Evolutionary conservation across 176 grass and related monocot species (phyloP).

Genomic region (Hsuehochloa calcarea): DNA sequence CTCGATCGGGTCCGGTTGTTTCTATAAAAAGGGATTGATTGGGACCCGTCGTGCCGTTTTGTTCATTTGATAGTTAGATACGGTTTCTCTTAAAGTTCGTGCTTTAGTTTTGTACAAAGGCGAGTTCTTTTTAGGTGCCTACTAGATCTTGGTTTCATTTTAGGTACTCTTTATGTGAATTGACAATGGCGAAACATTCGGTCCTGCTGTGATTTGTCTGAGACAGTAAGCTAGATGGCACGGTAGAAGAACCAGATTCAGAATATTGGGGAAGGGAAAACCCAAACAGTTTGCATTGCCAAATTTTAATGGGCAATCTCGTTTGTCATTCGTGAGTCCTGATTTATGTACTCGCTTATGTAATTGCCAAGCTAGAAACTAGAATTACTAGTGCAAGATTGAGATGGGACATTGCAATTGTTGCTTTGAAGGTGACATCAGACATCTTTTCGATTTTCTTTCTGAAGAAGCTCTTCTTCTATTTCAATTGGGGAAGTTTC

Average conservation of each 20-base stretch:
- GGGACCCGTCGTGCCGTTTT: neutral
- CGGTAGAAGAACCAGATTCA: neutral
- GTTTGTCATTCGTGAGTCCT: neutral
- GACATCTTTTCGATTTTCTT: neutral
- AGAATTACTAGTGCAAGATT: neutral
- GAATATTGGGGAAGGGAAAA: neutral
- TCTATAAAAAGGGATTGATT: neutral
- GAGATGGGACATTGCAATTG: neutral
- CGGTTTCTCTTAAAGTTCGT: neutral
- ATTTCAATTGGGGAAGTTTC: neutral
- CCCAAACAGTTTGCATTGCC: neutral
- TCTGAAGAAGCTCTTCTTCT: neutral
- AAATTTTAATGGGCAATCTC: neutral
- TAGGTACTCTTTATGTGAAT: neutral
- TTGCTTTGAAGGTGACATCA: neutral
- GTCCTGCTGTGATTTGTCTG: neutral
- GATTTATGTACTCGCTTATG: neutral
- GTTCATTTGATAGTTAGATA: neutral
- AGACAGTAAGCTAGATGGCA: neutral
- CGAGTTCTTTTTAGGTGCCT: neutral
- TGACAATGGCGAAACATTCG: neutral
- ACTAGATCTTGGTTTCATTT: constrained; percentile 14
- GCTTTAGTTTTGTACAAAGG: neutral
- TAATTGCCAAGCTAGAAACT: neutral
- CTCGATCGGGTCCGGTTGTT: neutral